phyloP scores from a whole-genome alignment of 192 early-diverging fungal genomes.

The Ambispora gerdemannii region DNA sequence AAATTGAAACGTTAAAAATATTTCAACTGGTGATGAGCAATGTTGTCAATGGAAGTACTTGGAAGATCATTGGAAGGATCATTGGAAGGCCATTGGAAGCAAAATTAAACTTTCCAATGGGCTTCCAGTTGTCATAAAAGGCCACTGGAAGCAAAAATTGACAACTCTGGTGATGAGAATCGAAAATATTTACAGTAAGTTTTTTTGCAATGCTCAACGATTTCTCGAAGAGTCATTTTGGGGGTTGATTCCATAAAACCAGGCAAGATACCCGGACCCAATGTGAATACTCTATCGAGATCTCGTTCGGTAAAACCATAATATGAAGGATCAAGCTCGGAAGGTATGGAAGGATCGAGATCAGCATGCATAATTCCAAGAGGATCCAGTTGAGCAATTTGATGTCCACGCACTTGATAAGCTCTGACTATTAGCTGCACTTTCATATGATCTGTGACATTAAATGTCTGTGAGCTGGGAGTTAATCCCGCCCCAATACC shows the following conservation, averaged over 20 bases:
- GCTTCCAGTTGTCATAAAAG: too few species aligned
- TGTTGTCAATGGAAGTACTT: background rate
- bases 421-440: slow-evolving; percentile 94
- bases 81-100: too few species aligned
- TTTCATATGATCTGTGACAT: slow-evolving; percentile 97
- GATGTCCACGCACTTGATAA: slow-evolving; percentile 95
- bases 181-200: slow-evolving; percentile 74
- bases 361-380: slow-evolving; percentile 77
- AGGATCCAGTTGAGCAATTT: slow-evolving; percentile 93
- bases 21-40: too few species aligned
- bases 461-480: slow-evolving; percentile 42
- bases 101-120: too few species aligned
- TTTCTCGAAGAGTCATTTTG: slow-evolving; percentile 87
- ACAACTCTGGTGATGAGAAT: background rate
- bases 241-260: slow-evolving; percentile 70
- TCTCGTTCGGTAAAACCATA: slow-evolving; percentile 95
- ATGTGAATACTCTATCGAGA: slow-evolving; percentile 84
- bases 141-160: background rate
- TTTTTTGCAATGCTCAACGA: slow-evolving; percentile 73
- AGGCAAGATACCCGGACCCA: slow-evolving; percentile 94
- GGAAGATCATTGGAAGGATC: slow-evolving; percentile 7
- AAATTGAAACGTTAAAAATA: background rate
- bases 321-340: slow-evolving; percentile 80
- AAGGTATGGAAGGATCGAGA: slow-evolving; percentile 52
- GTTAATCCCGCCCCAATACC: slow-evolving; percentile 34